phyloP scores from a whole-genome alignment of 805 yeast genomes.

The Spathaspora passalidarum region DNA sequence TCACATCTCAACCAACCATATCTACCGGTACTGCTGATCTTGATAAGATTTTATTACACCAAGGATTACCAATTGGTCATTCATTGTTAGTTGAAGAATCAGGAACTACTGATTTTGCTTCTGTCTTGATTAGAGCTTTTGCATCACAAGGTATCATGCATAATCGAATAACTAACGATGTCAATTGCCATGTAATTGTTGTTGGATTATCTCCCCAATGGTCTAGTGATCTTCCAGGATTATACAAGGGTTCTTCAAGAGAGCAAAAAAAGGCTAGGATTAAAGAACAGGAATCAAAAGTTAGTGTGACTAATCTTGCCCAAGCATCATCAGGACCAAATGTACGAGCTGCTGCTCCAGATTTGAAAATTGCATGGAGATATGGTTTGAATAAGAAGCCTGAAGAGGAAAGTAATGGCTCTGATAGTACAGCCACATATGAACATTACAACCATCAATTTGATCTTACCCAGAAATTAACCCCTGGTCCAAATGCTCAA shows the following conservation, averaged over 20 bases:
- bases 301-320: slow-evolving; percentile 63
- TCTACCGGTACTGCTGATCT: slow-evolving; percentile 80
- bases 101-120: slow-evolving; percentile 84
- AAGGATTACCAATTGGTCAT: slow-evolving; percentile 80
- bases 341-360: slow-evolving; percentile 23
- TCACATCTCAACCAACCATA: slow-evolving; percentile 69
- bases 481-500: slow-evolving; percentile 61
- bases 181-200: slow-evolving; percentile 60
- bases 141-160: slow-evolving; percentile 77
- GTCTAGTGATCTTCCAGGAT: slow-evolving; percentile 73
- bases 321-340: slow-evolving; percentile 1
- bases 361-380: slow-evolving; percentile 92
- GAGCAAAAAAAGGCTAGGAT: slow-evolving; percentile 64
- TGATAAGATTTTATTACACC: slow-evolving; percentile 73
- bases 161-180: slow-evolving; percentile 43
- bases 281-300: slow-evolving; percentile 53
- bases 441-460: slow-evolving; percentile 64
- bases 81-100: slow-evolving; percentile 73
- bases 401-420: slow-evolving; percentile 21
- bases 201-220: slow-evolving; percentile 58
- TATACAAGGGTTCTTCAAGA: slow-evolving; percentile 64
- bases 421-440: slow-evolving; percentile 20
- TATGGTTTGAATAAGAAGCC: slow-evolving; percentile 51
- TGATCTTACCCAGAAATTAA: slow-evolving; percentile 69
- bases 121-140: slow-evolving; percentile 64